Base-by-base conservation (phyloP, 306 rosid genomes). In the Pyrus communis region DNA sequence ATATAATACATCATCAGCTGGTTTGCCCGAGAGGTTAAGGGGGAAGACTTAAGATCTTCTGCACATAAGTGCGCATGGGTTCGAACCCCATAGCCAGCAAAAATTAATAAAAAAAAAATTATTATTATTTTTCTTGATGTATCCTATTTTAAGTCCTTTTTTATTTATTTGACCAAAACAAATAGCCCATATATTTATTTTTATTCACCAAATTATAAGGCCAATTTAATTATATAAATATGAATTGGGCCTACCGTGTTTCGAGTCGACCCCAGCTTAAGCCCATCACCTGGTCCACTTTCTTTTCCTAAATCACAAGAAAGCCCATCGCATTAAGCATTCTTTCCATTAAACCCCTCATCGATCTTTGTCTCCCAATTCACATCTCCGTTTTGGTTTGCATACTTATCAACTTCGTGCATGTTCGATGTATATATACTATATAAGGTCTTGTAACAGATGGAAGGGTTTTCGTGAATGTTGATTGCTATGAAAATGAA, bases 31-130 rank as follows among this genome's bases (percentile, higher is more conserved):
- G 78, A 74, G 78, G 78, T 74, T 74, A 74, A 74, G 70, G 78
- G 78, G 78, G 70, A 74, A 78, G 82, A 78, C 82, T 78, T 78
- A 78, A 78, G 82, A 78, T 78, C 82, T 78, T 74, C 82, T 78
- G 82, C 82, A 79, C 82, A 79, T 73, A 79, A 79, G 82, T 79
- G 82, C 82, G 82, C 82, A 79, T 79, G 82, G 78, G 82, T 79
- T 79, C 82, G 82, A 79, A 73, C 82, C 82, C 82, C 82, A 79
- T 73, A 79, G 82, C 78, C 78, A 79, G 82, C 78, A 79, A 35
- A 17, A 1, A 19, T 7, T 12, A 23, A 0, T 4, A 3, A 14
- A 9, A 33, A 33, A 38, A 38, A 35, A n/a, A n/a, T n/a, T 5
- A 35, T 5, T 4, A 0, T 2, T 18, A 0, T 15, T 63, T 30